Conservation (phyloP, 345 rosid species). For the Ceriops tagal region DNA sequence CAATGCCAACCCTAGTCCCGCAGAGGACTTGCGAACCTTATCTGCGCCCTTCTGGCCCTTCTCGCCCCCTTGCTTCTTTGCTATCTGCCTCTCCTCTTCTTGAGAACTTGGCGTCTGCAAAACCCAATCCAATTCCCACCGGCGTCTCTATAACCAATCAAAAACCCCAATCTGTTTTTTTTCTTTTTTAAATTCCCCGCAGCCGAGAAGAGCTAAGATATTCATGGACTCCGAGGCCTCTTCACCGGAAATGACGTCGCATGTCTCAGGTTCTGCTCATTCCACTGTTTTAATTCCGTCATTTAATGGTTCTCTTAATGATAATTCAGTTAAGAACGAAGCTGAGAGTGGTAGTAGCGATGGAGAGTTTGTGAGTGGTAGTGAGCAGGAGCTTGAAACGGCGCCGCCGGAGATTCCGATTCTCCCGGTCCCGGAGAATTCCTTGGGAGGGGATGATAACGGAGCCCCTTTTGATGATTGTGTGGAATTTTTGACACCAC, state of each 20-base stretch:
- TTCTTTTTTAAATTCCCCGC: too few species aligned
- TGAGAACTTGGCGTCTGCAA: too few species aligned
- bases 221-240: constrained; percentile 48
- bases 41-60: too few species aligned
- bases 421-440: constrained; percentile 19
- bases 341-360: not conserved
- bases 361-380: constrained; percentile 42
- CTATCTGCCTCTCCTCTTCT: too few species aligned
- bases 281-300: constrained; percentile 13
- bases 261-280: constrained; percentile 44
- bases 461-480: constrained; percentile 19
- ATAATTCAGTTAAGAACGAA: constrained; percentile 25
- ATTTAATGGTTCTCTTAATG: constrained; percentile 13
- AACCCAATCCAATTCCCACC: too few species aligned
- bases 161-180: too few species aligned
- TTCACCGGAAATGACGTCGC: constrained; percentile 32
- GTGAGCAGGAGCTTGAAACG: constrained; percentile 43
- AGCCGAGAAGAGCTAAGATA: too few species aligned
- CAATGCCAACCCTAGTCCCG: too few species aligned
- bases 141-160: too few species aligned
- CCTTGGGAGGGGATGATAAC: constrained; percentile 1
- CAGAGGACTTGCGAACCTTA: too few species aligned
- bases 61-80: too few species aligned
- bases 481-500: constrained; percentile 22
- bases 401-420: constrained; percentile 22